A percentile compares a stretch with the other conserved stretches of the same genome.
These are phyloP conservation scores for Globisporangium sylvaticum DNA, from an alignment of 352 stramenopile genomes.

Conservation along the genomic window DNA sequence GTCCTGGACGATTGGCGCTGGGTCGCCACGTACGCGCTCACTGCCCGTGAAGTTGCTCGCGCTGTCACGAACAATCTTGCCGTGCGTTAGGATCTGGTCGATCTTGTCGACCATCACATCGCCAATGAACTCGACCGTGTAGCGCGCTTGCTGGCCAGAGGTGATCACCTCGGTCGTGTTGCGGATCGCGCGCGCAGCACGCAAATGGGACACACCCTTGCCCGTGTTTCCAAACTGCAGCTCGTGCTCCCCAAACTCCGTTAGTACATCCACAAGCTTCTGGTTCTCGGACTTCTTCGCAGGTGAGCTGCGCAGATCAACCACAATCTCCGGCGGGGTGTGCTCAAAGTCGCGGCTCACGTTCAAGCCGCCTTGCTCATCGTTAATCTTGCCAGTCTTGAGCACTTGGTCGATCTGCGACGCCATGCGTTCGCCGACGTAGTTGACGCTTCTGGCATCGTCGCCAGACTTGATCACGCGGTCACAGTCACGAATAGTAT, in stretches of 20 bases:
- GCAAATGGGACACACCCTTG: conserved; percentile 67
- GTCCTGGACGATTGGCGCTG: conserved; percentile 68
- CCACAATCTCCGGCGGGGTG: conserved; percentile 37
- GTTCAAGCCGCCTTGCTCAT: conserved; percentile 42
- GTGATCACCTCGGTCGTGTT: conserved; percentile 43
- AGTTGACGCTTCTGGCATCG: conserved; percentile 38
- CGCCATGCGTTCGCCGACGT: conserved; percentile 58
- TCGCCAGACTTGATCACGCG: conserved; percentile 38
- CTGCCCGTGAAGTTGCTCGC: conserved; percentile 17
- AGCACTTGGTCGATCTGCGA: conserved; percentile 60
- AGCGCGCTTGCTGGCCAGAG: conserved; percentile 41
- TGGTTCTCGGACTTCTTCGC: conserved; percentile 62
- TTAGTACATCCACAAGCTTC: conserved; percentile 53
- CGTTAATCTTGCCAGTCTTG: conserved; percentile 43
- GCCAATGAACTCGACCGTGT: conserved; percentile 49
- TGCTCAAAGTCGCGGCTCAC: conserved; percentile 48
- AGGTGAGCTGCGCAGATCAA: conserved; percentile 36
- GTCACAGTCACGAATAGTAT: conserved; percentile 50
- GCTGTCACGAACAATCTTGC: conserved; percentile 52
- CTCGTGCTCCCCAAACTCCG: conserved; percentile 68
- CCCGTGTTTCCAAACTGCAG: conserved; percentile 66
- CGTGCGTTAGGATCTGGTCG: conserved; percentile 67
- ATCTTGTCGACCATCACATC: conserved; percentile 78
- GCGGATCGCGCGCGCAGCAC: conserved; percentile 61
- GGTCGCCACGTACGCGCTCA: conserved; percentile 39